Evolutionary conservation across 192 early-diverging fungal genomes (phyloP).

Genomic region (Linnemannia elongata): DNA sequence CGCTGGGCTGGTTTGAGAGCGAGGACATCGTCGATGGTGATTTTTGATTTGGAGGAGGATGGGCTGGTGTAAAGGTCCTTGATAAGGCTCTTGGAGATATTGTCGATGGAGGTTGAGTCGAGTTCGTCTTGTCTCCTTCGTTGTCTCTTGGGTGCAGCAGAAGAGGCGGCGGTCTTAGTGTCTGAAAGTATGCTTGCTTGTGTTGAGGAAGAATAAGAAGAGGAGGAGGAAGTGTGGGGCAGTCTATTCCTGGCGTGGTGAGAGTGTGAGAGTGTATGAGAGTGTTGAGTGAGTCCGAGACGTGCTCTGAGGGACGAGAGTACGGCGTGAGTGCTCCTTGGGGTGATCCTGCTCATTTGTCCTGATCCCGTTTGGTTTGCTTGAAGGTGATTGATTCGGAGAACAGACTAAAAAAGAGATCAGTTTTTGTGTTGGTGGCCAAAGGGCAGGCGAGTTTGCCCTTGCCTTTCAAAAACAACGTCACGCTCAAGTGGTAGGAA

Average conservation of each 20-base stretch:
- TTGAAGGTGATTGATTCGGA: not conserved
- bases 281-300: not conserved
- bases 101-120: constrained; percentile 36
- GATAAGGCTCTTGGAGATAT: constrained; percentile 32
- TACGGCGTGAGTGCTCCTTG: constrained; percentile 21
- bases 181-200: not conserved
- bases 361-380: not conserved
- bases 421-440: constrained; percentile 1
- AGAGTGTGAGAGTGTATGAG: not conserved
- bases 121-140: not conserved
- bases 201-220: not conserved
- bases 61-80: constrained; percentile 31
- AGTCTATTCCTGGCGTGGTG: constrained; percentile 7
- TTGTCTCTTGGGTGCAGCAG: constrained; percentile 1
- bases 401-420: not conserved
- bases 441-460: not conserved
- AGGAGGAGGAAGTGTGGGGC: not conserved
- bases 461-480: constrained; percentile 17
- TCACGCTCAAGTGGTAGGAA: not conserved
- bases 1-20: constrained; percentile 28
- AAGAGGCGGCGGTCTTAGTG: not conserved
- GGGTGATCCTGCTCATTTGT: constrained; percentile 42
- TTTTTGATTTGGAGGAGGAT: constrained; percentile 8
- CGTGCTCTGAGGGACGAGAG: constrained; percentile 14
- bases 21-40: constrained; percentile 42